Evolutionary conservation across 2,329 filamentous ascomycete genomes (phyloP), one percentile per base, ranked within the genome.

Genomic region (Immersiporthe knoxdaviesiana): DNA sequence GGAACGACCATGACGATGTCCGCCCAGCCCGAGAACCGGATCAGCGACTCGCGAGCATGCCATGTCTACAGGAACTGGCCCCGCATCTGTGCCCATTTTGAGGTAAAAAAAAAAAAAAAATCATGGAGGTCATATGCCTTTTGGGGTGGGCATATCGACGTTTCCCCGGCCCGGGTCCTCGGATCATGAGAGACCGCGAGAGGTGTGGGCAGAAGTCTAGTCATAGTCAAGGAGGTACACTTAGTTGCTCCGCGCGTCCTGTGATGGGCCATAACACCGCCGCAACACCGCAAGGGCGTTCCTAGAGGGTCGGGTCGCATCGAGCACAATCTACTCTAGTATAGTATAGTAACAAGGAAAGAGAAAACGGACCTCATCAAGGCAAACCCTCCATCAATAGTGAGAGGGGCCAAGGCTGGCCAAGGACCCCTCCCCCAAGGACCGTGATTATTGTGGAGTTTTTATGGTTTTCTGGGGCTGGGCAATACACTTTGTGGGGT

Each of bases 401-500:
- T 32, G 52, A 32, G 10, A 47, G 44, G 35, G 35, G 35, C 35
- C 35, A 35, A 35, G 35, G 10, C 18, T 21, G 16, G 41, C 44
- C 44, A n/a, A 47, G 44, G 27, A 16, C 52, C 27, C 14, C 8
- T 35, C 35, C 8, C 35, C 35, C n/a, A n/a, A 54, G 50, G 12
- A 12, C 11, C 7, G 24, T 54, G 27, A 52, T 37, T 52, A 16
- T 30, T 21, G 60, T 63, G 60, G 39, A 32, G 39, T 16, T 27
- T 44, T 21, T 35, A n/a, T 24, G 18, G 24, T 24, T 41, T 30
- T 30, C 24, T 5, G 18, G 27, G 41, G 30, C 27, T n/a, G 41
- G 62, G 62, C 62, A 54, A 50, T 63, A 63, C 12, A 52, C 62
- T 63, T 52, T 35, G 62, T 50, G 62, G 62, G 62, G 44, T n/a